Conservation (phyloP, 192 early-diverging fungal species). For the Backusella westeae region DNA sequence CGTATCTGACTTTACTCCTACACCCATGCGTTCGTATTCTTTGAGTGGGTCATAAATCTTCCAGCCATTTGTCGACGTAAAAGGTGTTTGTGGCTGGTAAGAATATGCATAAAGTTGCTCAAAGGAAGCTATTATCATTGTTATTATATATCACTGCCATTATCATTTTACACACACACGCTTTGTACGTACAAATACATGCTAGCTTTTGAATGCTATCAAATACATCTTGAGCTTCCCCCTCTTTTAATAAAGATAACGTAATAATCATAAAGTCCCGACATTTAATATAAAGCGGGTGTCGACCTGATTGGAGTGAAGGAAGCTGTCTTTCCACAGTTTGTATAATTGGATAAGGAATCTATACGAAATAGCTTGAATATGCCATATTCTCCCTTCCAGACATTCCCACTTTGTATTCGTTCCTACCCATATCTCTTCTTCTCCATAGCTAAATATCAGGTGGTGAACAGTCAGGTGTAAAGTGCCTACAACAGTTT, state of each 20-base stretch:
- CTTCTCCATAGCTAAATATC: slow-evolving; percentile 53
- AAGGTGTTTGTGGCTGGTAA: slow-evolving; percentile 52
- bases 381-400: not conserved
- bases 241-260: slow-evolving; percentile 64
- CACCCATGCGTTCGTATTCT: slow-evolving; percentile 87
- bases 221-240: slow-evolving; percentile 72
- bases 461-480: slow-evolving; percentile 79
- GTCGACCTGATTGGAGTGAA: slow-evolving; percentile 35
- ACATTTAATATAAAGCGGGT: slow-evolving; percentile 65
- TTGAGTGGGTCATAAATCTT: slow-evolving; percentile 66
- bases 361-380: slow-evolving; percentile 35
- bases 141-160: not conserved
- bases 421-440: slow-evolving; percentile 66
- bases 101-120: slow-evolving; percentile 79
- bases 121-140: slow-evolving; percentile 52
- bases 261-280: slow-evolving; percentile 81
- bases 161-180: not conserved
- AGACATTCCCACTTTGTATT: not conserved
- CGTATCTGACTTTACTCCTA: slow-evolving; percentile 53
- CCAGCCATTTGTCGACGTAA: slow-evolving; percentile 58
- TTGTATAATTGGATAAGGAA: slow-evolving; percentile 85
- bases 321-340: slow-evolving; percentile 70
- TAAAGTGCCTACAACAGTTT: slow-evolving; percentile 48
- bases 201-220: slow-evolving; percentile 77
- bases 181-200: slow-evolving; percentile 63